Conservation (phyloP, 495 filamentous ascomycete genomes). For the Ramalina intermedia region DNA sequence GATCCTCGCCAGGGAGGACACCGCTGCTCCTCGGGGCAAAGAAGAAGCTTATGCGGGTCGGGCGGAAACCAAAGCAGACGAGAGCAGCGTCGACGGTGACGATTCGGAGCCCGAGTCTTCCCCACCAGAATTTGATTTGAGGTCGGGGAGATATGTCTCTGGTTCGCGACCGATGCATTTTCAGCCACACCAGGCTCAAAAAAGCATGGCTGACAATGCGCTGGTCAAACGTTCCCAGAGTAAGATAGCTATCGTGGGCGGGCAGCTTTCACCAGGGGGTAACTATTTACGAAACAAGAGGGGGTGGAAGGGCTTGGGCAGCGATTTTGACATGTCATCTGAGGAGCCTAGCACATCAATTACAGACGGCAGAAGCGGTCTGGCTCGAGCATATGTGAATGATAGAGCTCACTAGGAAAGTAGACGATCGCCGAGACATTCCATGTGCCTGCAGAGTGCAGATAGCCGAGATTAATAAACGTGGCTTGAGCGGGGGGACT, state of each 20-base stretch:
- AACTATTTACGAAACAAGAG: constrained; percentile 70
- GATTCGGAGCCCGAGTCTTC: constrained; percentile 49
- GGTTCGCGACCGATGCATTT: constrained; percentile 64
- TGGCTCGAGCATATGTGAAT: constrained; percentile 80
- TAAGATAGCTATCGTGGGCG: constrained; percentile 63
- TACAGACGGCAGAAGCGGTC: constrained; percentile 75
- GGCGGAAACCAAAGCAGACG: background rate
- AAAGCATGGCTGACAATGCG: constrained; percentile 22
- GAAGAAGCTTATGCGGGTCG: constrained; percentile 2
- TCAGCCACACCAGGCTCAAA: constrained; percentile 20
- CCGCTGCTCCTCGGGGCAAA: background rate
- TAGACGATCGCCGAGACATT: too few relatives aligned
- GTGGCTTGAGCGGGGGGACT: too few relatives aligned
- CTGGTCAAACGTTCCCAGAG: constrained; percentile 48
- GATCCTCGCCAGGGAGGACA: constrained; percentile 23
- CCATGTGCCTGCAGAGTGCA: too few relatives aligned
- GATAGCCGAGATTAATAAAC: too few relatives aligned
- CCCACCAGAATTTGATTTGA: constrained; percentile 83
- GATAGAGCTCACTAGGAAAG: constrained; percentile 26
- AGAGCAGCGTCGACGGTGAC: constrained; percentile 24
- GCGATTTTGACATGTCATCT: constrained; percentile 60
- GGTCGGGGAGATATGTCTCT: constrained; percentile 76
- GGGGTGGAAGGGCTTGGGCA: constrained; percentile 86
- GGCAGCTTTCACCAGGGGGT: constrained; percentile 75
- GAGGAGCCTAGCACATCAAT: constrained; percentile 47